Conservation (phyloP, 345 rosid species). For the Aurinia saxatilis region DNA sequence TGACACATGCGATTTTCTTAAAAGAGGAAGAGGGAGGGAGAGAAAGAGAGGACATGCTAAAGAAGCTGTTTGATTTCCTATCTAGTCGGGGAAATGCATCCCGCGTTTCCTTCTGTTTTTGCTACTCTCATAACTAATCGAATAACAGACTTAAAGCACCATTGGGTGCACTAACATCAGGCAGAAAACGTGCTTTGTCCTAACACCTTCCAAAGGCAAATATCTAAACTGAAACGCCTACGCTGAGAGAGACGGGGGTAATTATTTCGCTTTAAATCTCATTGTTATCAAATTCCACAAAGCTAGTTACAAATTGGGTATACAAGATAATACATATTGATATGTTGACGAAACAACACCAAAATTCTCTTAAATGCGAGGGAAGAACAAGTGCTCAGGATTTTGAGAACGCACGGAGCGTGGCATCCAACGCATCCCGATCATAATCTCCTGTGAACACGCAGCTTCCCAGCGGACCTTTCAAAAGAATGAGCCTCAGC, state of each 20-base stretch:
- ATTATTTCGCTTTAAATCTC: not conserved
- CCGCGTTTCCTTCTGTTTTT: slow-evolving; percentile 7
- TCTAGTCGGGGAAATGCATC: slow-evolving; percentile 12
- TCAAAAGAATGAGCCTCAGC: slow-evolving; percentile 83
- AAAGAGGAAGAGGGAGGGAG: not conserved
- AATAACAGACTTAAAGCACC: not conserved
- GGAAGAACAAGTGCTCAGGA: slow-evolving; percentile 2
- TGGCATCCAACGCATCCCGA: slow-evolving; percentile 71
- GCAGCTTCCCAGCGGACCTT: slow-evolving; percentile 91
- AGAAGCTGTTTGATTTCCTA: slow-evolving; percentile 17
- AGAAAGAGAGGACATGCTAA: slow-evolving; percentile 9
- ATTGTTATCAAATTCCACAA: slow-evolving; percentile 14
- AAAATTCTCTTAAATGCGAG: not conserved
- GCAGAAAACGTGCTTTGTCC: not conserved
- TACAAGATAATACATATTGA: slow-evolving; percentile 8
- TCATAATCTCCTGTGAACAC: slow-evolving; percentile 93
- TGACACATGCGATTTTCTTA: too few species aligned
- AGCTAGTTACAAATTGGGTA: slow-evolving; percentile 13
- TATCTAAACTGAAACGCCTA: not conserved
- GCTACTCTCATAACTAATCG: not conserved
- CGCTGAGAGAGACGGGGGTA: not conserved
- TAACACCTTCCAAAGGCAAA: not conserved
- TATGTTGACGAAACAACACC: not conserved
- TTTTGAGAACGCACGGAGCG: slow-evolving; percentile 59
- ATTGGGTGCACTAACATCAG: not conserved